These are phyloP conservation scores for Maudiozyma humilis DNA, from an alignment of 1,139 yeast genomes.

Conservation along the genomic window DNA sequence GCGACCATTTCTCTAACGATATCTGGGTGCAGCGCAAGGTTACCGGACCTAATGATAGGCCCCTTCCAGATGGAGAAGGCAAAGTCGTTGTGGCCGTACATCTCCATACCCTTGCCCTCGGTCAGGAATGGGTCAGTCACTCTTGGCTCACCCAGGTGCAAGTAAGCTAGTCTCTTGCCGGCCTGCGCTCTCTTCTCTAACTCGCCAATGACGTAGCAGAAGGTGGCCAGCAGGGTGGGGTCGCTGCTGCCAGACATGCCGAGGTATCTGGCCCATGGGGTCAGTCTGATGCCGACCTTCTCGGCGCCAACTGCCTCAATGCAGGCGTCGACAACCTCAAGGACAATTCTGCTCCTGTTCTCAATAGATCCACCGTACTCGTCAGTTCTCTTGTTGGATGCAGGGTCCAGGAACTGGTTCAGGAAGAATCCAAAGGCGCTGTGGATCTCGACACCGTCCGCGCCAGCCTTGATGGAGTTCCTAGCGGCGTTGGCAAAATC, in stretches of 20 bases:
- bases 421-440: slow-evolving; percentile 59
- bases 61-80: slow-evolving; percentile 8
- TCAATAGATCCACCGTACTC: slow-evolving; percentile 59
- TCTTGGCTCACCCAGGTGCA: slow-evolving; percentile 32
- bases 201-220: slow-evolving; percentile 31
- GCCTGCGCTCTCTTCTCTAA: slow-evolving; percentile 30
- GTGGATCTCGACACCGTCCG: slow-evolving; percentile 61
- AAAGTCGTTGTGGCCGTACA: slow-evolving; percentile 5
- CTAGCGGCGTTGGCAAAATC: slow-evolving; percentile 33
- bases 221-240: too few relatives aligned
- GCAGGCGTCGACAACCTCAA: slow-evolving; percentile 47
- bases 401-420: slow-evolving; percentile 46
- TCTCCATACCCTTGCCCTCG: slow-evolving; percentile 4
- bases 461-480: slow-evolving; percentile 41
- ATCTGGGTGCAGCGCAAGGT: slow-evolving; percentile 4
- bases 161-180: slow-evolving; percentile 39
- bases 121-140: slow-evolving; percentile 4
- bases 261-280: too few relatives aligned
- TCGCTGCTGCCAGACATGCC: too few relatives aligned
- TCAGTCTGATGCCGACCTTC: too few relatives aligned
- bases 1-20: background rate
- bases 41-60: slow-evolving; percentile 7
- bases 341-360: slow-evolving; percentile 48
- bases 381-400: slow-evolving; percentile 51
- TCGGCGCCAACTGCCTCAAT: slow-evolving; percentile 44